phyloP scores from a whole-genome alignment of 2,329 filamentous ascomycete genomes.

The Trichoderma sp. region DNA sequence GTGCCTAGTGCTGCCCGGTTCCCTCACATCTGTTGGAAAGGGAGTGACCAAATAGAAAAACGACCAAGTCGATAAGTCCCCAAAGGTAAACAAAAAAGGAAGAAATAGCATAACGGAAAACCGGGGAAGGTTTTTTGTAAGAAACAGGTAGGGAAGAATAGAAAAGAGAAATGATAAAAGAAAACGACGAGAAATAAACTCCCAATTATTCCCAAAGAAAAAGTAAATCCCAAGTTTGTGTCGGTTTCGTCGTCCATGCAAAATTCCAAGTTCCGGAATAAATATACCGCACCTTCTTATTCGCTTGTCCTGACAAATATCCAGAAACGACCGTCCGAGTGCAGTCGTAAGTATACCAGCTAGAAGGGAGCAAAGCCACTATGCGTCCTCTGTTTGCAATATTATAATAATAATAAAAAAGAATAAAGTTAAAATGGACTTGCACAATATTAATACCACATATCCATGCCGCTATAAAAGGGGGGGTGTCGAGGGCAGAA shows the following conservation, averaged over 20 bases:
- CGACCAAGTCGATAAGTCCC: slow-evolving; percentile 3
- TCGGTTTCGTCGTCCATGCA: slow-evolving; percentile 23
- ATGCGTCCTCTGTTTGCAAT: slow-evolving; percentile 7
- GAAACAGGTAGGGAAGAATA: slow-evolving; percentile 15
- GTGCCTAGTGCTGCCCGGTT: slow-evolving; percentile 21
- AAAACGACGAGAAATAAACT: slow-evolving; percentile 22
- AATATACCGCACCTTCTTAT: slow-evolving; percentile 3
- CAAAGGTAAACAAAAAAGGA: neutral
- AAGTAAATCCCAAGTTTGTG: slow-evolving; percentile 16
- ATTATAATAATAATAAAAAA: slow-evolving; percentile 21
- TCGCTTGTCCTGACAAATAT: slow-evolving; percentile 25
- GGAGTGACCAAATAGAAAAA: slow-evolving; percentile 25
- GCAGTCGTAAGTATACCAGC: neutral
- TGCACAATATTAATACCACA: slow-evolving; percentile 14
- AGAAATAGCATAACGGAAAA: slow-evolving; percentile 8
- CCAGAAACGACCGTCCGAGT: slow-evolving; percentile 24
- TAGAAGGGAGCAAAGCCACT: neutral
- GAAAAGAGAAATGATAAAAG: neutral
- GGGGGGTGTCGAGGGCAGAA: neutral
- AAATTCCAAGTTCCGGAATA: slow-evolving; percentile 1
- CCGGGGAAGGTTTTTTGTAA: slow-evolving; percentile 4
- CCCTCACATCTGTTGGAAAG: slow-evolving; percentile 14
- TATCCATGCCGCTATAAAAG: neutral
- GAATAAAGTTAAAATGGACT: neutral
- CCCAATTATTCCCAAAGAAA: slow-evolving; percentile 11